Evolutionary conservation across 352 stramenopile genomes (phyloP), one percentile per base, ranked within the genome.

Genomic region (Vaucheria bursata): DNA sequence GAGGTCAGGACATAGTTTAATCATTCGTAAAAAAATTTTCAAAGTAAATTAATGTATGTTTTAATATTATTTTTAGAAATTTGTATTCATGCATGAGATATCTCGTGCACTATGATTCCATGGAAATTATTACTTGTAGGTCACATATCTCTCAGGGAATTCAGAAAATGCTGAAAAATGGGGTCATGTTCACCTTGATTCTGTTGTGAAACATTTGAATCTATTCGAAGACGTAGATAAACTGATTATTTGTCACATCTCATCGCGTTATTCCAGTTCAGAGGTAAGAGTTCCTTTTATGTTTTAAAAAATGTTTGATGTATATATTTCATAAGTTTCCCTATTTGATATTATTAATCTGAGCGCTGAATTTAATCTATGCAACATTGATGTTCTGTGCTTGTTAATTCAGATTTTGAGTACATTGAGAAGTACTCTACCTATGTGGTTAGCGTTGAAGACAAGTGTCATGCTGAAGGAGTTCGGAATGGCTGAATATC

Each of bases 1-100:
- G 79, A 85, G 77, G 72, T 82, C 1, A 81, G 2, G 4, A 40
- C 65, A 40, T 72, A 35, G 29, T 2, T 2, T 50, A 12, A 50
- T 50, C 39, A 50, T 12, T 50, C 39, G 39, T 12, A 5, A 50
- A 50, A 5, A 50, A 12, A 12, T 12, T 5, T 12, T 50, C 39
- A 5, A 50, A 50, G 5, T 50, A 12, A 12, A 12, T 12, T 50
- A 50, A 12, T 12, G 5, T 50, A 12, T 50, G 12, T 5, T 50
- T 5, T 12, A 50, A 12, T 5, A 12, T 5, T 50, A 50, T 5
- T 50, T 5, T 50, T 5, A 50, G 39, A 50, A 50, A 5, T 50
- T 5, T 12, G 12, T 50, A 5, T 5, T 50, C 39, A 50, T 50
- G 12, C 39, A 12, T 12, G 5, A 50, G 5, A 50, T 12, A 50